Conservation (phyloP, 306 rosid species). For the Datisca glomerata region DNA sequence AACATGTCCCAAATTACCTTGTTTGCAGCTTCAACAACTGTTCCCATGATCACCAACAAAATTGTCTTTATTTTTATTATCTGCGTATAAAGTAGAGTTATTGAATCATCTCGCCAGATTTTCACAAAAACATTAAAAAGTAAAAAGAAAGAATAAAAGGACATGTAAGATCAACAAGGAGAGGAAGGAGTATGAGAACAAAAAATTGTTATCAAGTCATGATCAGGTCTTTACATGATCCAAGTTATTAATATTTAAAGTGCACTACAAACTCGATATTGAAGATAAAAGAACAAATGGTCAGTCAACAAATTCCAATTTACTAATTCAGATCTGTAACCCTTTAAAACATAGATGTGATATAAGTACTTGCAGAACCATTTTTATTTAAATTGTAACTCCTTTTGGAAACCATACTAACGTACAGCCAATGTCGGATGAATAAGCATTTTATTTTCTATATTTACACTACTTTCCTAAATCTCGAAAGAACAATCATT, state of each 20-base stretch:
- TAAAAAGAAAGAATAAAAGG: neutral
- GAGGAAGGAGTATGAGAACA: neutral
- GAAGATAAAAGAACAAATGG: no score
- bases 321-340: neutral
- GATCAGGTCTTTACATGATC: neutral
- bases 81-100: constrained; percentile 1
- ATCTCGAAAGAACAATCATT: neutral
- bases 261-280: no score
- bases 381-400: no score
- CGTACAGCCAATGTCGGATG: neutral
- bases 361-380: no score
- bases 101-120: no score
- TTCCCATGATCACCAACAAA: constrained; percentile 8
- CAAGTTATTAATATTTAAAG: neutral
- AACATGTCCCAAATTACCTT: constrained; percentile 9
- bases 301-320: neutral
- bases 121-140: no score
- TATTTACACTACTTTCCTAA: neutral
- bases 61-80: neutral
- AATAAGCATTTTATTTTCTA: neutral
- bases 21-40: constrained; percentile 1
- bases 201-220: neutral
- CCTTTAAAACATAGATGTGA: neutral
- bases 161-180: neutral
- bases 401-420: no score